Conservation (phyloP, 352 stramenopile genomes). For the Globisporangium parvum region DNA sequence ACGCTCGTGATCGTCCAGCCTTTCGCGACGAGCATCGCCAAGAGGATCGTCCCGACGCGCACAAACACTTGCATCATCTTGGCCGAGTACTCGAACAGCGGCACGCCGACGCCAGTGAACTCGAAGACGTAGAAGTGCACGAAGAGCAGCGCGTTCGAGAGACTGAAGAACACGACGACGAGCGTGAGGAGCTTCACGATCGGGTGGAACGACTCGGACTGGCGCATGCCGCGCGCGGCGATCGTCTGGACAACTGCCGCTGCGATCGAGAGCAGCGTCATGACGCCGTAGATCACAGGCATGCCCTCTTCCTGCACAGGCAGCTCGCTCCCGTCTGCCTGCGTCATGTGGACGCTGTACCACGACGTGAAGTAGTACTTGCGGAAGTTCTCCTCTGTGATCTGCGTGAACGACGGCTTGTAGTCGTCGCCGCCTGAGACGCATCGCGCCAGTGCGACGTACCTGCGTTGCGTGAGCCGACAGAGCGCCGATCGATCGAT, state of each 20-base stretch:
- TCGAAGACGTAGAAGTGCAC: slow-evolving; percentile 54
- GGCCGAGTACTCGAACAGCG: slow-evolving; percentile 60
- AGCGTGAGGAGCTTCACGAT: slow-evolving; percentile 71
- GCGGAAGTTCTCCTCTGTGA: slow-evolving; percentile 62
- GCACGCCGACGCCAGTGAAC: slow-evolving; percentile 63
- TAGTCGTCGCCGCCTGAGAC: slow-evolving; percentile 58
- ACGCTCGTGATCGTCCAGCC: slow-evolving; percentile 78
- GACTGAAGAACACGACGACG: slow-evolving; percentile 55
- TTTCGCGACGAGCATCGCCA: slow-evolving; percentile 74
- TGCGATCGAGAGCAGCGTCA: slow-evolving; percentile 32
- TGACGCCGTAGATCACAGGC: slow-evolving; percentile 41
- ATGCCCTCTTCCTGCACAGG: slow-evolving; percentile 62
- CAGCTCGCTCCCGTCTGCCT: slow-evolving; percentile 54
- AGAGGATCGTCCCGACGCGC: slow-evolving; percentile 56
- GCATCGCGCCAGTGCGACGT: slow-evolving; percentile 65
- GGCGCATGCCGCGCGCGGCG: slow-evolving; percentile 34
- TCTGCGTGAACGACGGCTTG: slow-evolving; percentile 52
- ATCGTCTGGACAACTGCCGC: slow-evolving; percentile 32
- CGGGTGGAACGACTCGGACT: slow-evolving; percentile 71
- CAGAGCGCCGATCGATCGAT: too few relatives aligned
- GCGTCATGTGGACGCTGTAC: slow-evolving; percentile 77
- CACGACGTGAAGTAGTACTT: slow-evolving; percentile 78
- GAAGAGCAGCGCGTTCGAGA: slow-evolving; percentile 52
- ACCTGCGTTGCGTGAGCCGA: slow-evolving; percentile 18
- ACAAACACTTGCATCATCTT: slow-evolving; percentile 70